Evolutionary conservation across 495 filamentous ascomycete species (phyloP).

Genomic region (Parmelia sp.): DNA sequence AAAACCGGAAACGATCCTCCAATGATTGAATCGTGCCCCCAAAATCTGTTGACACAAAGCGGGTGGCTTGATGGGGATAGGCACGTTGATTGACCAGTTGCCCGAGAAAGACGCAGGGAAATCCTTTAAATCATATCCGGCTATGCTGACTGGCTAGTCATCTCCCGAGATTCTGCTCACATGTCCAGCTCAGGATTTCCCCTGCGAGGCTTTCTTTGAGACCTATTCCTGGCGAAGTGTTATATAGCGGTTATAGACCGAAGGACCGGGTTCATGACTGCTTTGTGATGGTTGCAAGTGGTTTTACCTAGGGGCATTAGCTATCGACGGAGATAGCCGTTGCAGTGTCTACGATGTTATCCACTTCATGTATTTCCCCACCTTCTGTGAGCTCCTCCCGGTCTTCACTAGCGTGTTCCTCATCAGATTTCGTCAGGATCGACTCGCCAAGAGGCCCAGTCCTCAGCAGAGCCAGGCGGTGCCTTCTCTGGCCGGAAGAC

Average conservation of each 20-base stretch:
- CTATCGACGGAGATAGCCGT: background rate
- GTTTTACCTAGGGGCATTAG: background rate
- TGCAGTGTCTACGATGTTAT: background rate
- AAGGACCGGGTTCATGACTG: background rate
- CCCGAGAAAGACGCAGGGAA: background rate
- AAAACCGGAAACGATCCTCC: background rate
- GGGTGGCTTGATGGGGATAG: background rate
- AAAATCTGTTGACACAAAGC: background rate
- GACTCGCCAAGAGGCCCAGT: background rate
- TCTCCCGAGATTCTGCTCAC: background rate
- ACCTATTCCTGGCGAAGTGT: background rate
- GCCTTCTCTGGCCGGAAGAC: slow-evolving; percentile 5
- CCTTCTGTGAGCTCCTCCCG: background rate
- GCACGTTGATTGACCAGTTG: no score
- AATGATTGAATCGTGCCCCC: background rate
- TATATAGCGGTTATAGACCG: background rate
- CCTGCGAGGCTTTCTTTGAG: background rate
- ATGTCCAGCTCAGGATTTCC: background rate
- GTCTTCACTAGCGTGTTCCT: background rate
- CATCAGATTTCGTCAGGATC: background rate
- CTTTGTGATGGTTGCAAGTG: background rate
- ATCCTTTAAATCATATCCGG: background rate
- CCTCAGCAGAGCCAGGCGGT: background rate
- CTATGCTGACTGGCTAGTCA: background rate
- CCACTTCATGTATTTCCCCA: background rate